Percentiles rank a stretch among this genome's conserved stretches.
Evolutionary conservation across 2,329 filamentous ascomycete species (phyloP).

Genomic region (Lomentospora prolificans): DNA sequence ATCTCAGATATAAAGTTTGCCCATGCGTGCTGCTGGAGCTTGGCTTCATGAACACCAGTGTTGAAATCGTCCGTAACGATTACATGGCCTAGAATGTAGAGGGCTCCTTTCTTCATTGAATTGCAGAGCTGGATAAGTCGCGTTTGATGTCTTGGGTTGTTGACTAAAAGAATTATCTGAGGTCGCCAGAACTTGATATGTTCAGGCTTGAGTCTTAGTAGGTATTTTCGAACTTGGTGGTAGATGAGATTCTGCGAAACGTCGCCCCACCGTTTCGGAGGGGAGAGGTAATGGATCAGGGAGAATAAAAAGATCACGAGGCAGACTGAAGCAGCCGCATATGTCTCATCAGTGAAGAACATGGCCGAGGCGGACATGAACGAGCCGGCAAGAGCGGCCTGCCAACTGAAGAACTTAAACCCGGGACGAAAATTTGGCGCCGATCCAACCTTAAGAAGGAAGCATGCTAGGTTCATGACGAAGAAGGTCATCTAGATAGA

Average conservation of each 20-base stretch:
- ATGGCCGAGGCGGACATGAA: slow-evolving; percentile 71
- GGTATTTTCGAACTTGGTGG: slow-evolving; percentile 74
- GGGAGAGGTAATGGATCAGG: slow-evolving; percentile 75
- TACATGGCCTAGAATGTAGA: slow-evolving; percentile 81
- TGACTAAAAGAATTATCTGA: slow-evolving; percentile 75
- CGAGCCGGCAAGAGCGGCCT: slow-evolving; percentile 66
- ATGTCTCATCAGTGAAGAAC: slow-evolving; percentile 82
- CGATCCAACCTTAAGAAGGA: slow-evolving; percentile 75
- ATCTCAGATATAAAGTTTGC: slow-evolving; percentile 75
- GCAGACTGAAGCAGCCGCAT: slow-evolving; percentile 65
- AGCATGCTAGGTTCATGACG: slow-evolving; percentile 80
- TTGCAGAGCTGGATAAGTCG: slow-evolving; percentile 87
- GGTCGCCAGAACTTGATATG: slow-evolving; percentile 93
- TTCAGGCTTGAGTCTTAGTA: slow-evolving; percentile 72
- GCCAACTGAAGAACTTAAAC: slow-evolving; percentile 83
- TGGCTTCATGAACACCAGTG: slow-evolving; percentile 68
- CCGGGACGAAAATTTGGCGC: slow-evolving; percentile 83
- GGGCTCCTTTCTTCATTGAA: slow-evolving; percentile 74
- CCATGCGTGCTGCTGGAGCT: slow-evolving; percentile 72
- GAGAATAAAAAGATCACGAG: slow-evolving; percentile 69
- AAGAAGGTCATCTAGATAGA: slow-evolving; percentile 65
- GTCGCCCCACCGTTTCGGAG: slow-evolving; percentile 83
- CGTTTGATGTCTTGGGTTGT: slow-evolving; percentile 71
- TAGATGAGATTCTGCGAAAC: slow-evolving; percentile 86
- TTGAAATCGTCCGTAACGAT: slow-evolving; percentile 79